Evolutionary conservation across 1,139 yeast genomes (phyloP), one percentile per base, ranked within the genome.

Genomic region (Chernovozyma aurita): DNA sequence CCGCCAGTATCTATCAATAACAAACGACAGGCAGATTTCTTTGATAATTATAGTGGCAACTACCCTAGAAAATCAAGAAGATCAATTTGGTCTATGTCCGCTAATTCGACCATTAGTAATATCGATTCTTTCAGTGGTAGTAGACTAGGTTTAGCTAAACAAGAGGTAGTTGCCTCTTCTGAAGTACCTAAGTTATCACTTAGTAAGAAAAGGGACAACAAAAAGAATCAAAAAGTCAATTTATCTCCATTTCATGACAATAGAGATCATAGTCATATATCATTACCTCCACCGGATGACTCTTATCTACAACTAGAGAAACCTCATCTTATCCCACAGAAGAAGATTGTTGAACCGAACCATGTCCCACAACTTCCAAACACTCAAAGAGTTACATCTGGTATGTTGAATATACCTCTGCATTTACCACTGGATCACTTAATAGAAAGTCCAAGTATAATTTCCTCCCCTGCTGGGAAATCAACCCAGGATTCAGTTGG

Each of bases 341-440:
- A 61, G 38, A 44, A 47, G 30, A 33, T 33, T 20, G 20, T 46
- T 30, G 34, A 34, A 3, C 36, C 47, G 3, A 13, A 24, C 15
- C 13, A 8, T 6, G 13, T 13, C 6, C 13, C 30, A 28, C 25
- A 22, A 22, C 28, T 26, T 16, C 28, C 28, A 7, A 16, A 16
- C 12, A 63, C 71, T 1, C 58, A 58, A 36, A 65, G 86, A 49
- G 78, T 80, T 31, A 78, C 85, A 1, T 79, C 85, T 0, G 88
- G 88, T 1, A 81, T 80, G 85, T 59, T 82, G 33, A 52, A 48
- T 34, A 49, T 61, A 26, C 72, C 72, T 1, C 52, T 40, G 6
- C 49, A 48, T 15, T 25, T 45, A 6, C 47, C 43, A 13, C 7
- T 27, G 18, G 35, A 32, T 15, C 8, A 20, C 6, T 6, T 20